Evolutionary conservation across 805 yeast species (phyloP).

Genomic region (Ogataea nakhonphanomensis): DNA sequence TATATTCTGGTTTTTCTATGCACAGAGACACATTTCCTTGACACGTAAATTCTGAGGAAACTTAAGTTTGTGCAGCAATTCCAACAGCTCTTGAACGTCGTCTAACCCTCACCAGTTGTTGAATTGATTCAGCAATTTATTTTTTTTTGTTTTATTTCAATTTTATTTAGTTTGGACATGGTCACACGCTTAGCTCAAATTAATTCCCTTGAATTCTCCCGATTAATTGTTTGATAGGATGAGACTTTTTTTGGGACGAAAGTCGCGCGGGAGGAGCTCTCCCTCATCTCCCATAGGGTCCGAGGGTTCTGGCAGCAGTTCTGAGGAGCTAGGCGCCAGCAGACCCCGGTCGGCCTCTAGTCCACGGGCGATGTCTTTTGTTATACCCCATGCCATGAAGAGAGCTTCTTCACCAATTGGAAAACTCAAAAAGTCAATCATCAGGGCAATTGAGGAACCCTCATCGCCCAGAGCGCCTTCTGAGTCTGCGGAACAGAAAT

Average conservation of each 20-base stretch:
- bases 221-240: not conserved
- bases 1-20: slow-evolving; percentile 19
- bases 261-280: slow-evolving; percentile 5
- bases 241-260: slow-evolving; percentile 6
- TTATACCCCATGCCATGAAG: slow-evolving; percentile 6
- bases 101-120: not conserved
- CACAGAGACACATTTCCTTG: slow-evolving; percentile 32
- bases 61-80: slow-evolving; percentile 27
- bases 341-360: not conserved
- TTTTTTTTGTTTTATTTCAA: not conserved
- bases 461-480: not conserved
- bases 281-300: slow-evolving; percentile 1
- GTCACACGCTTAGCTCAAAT: too few relatives aligned
- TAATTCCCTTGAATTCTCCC: too few relatives aligned
- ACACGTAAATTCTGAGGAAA: slow-evolving; percentile 19
- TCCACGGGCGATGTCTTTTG: slow-evolving; percentile 3
- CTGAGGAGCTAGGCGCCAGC: not conserved
- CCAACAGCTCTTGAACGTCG: not conserved
- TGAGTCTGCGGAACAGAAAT: slow-evolving; percentile 1
- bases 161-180: not conserved
- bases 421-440: slow-evolving; percentile 8
- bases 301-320: not conserved
- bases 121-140: not conserved
- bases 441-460: slow-evolving; percentile 1
- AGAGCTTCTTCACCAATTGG: slow-evolving; percentile 12